Percentiles rank a stretch among this genome's conserved stretches.
Conservation (phyloP, 2,329 filamentous ascomycete genomes). For the Sclerotinia glacialis region DNA sequence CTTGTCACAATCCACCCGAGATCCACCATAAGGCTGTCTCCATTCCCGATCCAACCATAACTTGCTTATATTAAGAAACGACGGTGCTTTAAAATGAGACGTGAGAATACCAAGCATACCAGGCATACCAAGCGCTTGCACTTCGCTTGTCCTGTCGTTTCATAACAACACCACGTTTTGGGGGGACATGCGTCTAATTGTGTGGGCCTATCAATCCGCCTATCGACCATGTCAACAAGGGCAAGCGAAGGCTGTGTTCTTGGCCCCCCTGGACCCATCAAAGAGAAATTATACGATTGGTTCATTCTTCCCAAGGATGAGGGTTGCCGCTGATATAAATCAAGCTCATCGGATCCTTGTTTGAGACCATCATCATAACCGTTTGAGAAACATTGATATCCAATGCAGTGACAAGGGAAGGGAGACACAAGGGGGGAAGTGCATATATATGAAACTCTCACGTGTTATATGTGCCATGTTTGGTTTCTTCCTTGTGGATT, state of each 20-base stretch:
- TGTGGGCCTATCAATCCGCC: conserved; percentile 16
- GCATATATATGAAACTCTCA: neutral
- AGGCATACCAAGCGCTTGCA: conserved; percentile 10
- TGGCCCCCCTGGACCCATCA: neutral
- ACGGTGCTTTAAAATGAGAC: neutral
- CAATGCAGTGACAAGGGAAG: neutral
- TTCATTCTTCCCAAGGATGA: neutral
- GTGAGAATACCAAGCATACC: neutral
- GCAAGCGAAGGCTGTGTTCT: conserved; percentile 12
- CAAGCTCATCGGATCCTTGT: neutral
- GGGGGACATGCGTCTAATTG: conserved; percentile 15
- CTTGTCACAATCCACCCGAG: conserved; percentile 13
- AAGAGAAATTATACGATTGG: conserved; percentile 11
- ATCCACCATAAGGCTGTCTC: conserved; percentile 19
- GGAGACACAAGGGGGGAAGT: neutral
- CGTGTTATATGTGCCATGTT: neutral
- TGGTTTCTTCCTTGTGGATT: neutral
- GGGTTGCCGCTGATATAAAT: conserved; percentile 7
- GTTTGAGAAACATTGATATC: neutral
- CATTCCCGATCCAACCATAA: conserved; percentile 6
- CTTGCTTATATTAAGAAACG: neutral
- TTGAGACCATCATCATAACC: neutral
- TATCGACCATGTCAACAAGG: neutral
- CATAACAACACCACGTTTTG: conserved; percentile 2
- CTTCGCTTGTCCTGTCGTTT: conserved; percentile 9